Percentiles rank a stretch among this genome's conserved stretches.
Evolutionary conservation across 345 rosid genomes (phyloP).

Genomic region (Syzygium aromaticum): DNA sequence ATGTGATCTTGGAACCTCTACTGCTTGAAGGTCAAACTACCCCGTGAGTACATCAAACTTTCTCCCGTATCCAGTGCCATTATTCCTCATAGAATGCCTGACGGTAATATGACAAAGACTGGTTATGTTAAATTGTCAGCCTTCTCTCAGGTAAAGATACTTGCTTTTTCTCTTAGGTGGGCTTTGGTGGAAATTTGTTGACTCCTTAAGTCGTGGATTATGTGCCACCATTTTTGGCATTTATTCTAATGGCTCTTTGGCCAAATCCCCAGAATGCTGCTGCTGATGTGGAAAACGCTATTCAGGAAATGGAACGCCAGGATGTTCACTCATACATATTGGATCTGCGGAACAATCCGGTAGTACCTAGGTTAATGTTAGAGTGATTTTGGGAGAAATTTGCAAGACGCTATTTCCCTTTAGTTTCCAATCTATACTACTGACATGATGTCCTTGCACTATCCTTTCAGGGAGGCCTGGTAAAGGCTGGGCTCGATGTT

Average conservation of each 20-base stretch:
- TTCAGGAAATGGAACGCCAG: slow-evolving; percentile 65
- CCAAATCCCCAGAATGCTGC: slow-evolving; percentile 63
- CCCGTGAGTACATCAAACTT: slow-evolving; percentile 68
- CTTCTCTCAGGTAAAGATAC: slow-evolving; percentile 67
- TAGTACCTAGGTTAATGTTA: slow-evolving; percentile 7
- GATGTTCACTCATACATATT: slow-evolving; percentile 77
- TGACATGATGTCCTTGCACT: not conserved
- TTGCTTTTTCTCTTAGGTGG: not conserved
- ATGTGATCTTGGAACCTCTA: not conserved
- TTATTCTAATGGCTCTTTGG: not conserved
- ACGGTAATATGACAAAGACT: slow-evolving; percentile 55
- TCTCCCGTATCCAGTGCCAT: slow-evolving; percentile 76
- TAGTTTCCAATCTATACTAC: not conserved
- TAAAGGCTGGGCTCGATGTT: slow-evolving; percentile 85
- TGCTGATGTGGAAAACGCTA: slow-evolving; percentile 53
- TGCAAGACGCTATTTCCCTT: not conserved
- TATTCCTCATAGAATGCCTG: slow-evolving; percentile 66
- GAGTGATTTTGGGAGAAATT: not conserved
- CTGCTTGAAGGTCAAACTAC: slow-evolving; percentile 53
- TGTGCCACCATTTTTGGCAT: not conserved
- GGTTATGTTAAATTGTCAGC: slow-evolving; percentile 72
- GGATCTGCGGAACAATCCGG: slow-evolving; percentile 84
- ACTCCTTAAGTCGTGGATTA: not conserved
- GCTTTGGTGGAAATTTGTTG: not conserved
- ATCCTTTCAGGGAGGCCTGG: slow-evolving; percentile 69